Conservation (phyloP, 2,329 filamentous ascomycete genomes). For the Coniella vitis region DNA sequence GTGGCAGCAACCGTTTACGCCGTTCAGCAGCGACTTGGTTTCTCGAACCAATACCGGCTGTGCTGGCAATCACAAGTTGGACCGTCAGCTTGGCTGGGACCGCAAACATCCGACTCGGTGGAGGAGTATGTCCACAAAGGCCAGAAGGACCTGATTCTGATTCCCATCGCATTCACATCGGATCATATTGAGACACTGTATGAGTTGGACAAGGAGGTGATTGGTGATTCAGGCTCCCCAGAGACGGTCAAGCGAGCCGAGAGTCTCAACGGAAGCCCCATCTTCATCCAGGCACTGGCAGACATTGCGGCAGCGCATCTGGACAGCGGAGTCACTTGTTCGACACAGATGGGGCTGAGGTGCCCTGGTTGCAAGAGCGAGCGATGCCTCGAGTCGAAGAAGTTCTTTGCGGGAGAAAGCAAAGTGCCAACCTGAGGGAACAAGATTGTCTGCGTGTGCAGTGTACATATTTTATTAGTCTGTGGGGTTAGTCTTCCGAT, state of each 20-base stretch:
- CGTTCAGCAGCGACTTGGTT: constrained; percentile 86
- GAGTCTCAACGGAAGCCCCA: constrained; percentile 81
- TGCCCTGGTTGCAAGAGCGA: constrained; percentile 93
- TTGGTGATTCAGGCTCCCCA: constrained; percentile 71
- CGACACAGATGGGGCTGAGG: constrained; percentile 78
- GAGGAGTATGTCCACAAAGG: constrained; percentile 85
- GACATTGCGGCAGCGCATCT: constrained; percentile 81
- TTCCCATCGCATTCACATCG: constrained; percentile 97
- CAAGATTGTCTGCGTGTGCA: not conserved
- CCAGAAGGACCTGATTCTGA: constrained; percentile 81
- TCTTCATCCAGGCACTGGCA: constrained; percentile 86
- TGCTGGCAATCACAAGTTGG: constrained; percentile 99
- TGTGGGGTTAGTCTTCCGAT: not conserved
- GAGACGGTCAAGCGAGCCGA: constrained; percentile 86
- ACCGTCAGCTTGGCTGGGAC: constrained; percentile 88
- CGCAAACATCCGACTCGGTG: constrained; percentile 85
- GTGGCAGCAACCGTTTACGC: constrained; percentile 94
- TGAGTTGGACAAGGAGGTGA: constrained; percentile 91
- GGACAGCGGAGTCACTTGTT: constrained; percentile 59
- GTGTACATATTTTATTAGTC: not conserved
- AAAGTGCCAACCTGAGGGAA: constrained; percentile 1
- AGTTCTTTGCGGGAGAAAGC: constrained; percentile 46
- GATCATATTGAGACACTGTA: constrained; percentile 97
- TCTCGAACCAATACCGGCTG: constrained; percentile 84
- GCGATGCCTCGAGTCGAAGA: constrained; percentile 71